Conservation (phyloP, 169 alveolate species). For the Cystoisospora suis region DNA sequence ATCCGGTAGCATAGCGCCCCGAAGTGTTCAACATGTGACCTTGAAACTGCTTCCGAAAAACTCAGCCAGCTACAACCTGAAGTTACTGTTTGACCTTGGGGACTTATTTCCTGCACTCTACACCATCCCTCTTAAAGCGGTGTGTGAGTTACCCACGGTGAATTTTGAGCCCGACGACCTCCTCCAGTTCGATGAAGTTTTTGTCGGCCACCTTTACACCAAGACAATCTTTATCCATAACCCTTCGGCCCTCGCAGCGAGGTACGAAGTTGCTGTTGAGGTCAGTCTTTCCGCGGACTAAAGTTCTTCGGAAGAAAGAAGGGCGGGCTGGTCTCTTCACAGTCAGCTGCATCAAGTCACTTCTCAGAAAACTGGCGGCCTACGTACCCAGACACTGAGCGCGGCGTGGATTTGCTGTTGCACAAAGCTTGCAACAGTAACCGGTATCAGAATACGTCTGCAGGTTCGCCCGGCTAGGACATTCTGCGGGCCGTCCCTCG, state of each 20-base stretch:
- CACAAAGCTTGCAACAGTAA: too few relatives aligned
- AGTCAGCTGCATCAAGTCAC: too few relatives aligned
- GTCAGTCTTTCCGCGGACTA: conserved; percentile 27
- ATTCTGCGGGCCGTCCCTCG: too few relatives aligned
- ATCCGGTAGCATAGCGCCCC: neutral
- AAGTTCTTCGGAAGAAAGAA: too few relatives aligned
- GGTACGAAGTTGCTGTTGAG: conserved; percentile 27
- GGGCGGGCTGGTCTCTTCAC: too few relatives aligned
- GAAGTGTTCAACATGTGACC: neutral
- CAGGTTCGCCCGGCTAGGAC: too few relatives aligned
- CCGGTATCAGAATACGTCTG: too few relatives aligned
- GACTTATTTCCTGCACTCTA: neutral
- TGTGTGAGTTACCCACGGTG: conserved; percentile 89
- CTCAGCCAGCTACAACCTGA: neutral
- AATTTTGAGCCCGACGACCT: conserved; percentile 88
- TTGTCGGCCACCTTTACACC: conserved; percentile 62
- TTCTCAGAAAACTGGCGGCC: too few relatives aligned
- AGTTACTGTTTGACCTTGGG: neutral
- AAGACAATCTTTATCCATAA: neutral
- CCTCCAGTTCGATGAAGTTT: conserved; percentile 87
- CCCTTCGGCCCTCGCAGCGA: conserved; percentile 10
- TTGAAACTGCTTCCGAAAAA: neutral
- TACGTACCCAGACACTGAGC: too few relatives aligned
- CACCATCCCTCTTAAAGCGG: neutral
- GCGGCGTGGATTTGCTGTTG: too few relatives aligned